phyloP scores from a whole-genome alignment of 805 yeast genomes.

The Metschnikowia anglica region DNA sequence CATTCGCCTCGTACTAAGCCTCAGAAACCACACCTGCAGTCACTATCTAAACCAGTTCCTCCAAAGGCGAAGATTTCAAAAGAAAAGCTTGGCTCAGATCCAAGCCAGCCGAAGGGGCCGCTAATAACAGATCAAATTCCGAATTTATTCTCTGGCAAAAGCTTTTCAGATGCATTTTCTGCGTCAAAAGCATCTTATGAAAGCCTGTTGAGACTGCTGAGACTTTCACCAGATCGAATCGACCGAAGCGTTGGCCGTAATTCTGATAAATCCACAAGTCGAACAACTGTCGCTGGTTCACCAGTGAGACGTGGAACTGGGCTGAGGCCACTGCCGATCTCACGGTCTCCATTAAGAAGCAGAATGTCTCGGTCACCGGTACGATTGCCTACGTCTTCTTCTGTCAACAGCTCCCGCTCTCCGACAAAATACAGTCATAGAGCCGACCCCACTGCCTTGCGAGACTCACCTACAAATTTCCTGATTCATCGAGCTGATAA shows the following conservation, averaged over 20 bases:
- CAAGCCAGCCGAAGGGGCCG: too few relatives aligned
- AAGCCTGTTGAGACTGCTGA: not conserved
- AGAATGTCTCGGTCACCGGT: not conserved
- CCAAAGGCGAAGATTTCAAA: too few relatives aligned
- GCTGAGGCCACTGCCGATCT: not conserved
- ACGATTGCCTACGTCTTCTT: not conserved
- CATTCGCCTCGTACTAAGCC: too few relatives aligned
- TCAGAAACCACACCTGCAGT: too few relatives aligned
- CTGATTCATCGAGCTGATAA: slow-evolving; percentile 5
- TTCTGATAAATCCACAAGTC: not conserved
- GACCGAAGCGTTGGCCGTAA: not conserved
- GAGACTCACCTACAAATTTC: slow-evolving; percentile 10
- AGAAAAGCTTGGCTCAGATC: not conserved
- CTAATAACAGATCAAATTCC: not conserved
- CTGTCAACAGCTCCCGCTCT: slow-evolving; percentile 13
- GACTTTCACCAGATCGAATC: not conserved
- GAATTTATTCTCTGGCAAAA: not conserved
- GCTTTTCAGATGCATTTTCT: not conserved
- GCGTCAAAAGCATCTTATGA: not conserved
- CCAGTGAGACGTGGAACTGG: slow-evolving; percentile 4
- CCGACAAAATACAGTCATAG: slow-evolving; percentile 14
- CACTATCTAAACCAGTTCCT: too few relatives aligned
- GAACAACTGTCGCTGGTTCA: slow-evolving; percentile 8
- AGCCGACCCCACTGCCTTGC: slow-evolving; percentile 8
- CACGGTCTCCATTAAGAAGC: not conserved